Base-by-base conservation (phyloP, 2,329 filamentous ascomycete species). In the Cladophialophora yegresii region DNA sequence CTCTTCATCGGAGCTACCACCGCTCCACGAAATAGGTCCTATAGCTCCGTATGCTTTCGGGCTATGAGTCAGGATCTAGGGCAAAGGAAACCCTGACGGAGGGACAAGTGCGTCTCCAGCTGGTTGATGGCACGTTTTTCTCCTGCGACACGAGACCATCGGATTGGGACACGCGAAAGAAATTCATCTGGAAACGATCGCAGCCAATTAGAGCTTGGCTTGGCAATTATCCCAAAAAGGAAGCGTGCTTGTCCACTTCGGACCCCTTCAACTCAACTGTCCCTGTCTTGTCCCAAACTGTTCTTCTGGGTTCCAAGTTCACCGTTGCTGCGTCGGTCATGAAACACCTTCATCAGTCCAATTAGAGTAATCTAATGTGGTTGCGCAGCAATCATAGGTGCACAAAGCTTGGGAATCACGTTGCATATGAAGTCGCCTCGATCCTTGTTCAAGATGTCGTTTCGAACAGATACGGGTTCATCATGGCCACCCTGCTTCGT, bases 1-100 rank as follows among this genome's bases (percentile, higher is more conserved):
- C 78, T 77, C 77, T 81, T 82, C 80, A 82, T 82, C 72, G 75
- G 76, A 74, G 55, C 58, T 49, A 54, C 45, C 58, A 28, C 23
- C 61, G 61, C 59, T 56, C 55, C 22, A 23, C 22, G 54, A 12
- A 33, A 33, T 26, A 30, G 43, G 54, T 10, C 3, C 28, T 28
- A 50, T 22, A 54, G 54, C 61, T 40, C 49, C 26, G n/a, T 20
- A 20, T 26, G 26, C 54, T 12, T 30, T 51, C 9, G 8, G 22
- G 20, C 20, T 23, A 22, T 13, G 12, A 20, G 9, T 20, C 22
- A 23, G 47, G n/a, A 28, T 30, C n/a, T 43, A 61, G 30, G 28
- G 5, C n/a, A 20, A 47, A 26, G 32, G 13, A 58, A 22, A 22
- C 26, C 20, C 6, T 30, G 32, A 43, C 13, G 28, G 54, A 28